These are phyloP conservation scores for Cladosporium sp. DNA, from an alignment of 2,329 filamentous ascomycete genomes.

Conservation along the genomic window DNA sequence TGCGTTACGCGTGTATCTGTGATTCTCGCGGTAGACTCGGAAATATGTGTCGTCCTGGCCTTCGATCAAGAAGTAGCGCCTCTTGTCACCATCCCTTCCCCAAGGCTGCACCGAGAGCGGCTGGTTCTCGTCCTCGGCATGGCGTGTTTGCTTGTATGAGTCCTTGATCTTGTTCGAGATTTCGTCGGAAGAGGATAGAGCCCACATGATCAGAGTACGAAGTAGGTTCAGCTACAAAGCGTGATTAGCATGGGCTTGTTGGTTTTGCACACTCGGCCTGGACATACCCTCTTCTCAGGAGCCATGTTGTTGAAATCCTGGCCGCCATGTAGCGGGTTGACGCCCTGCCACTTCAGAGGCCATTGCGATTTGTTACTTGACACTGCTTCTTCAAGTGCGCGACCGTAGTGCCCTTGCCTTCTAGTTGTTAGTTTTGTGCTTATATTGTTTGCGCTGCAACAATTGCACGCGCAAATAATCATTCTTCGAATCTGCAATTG, in stretches of 20 bases:
- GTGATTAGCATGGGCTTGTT: constrained; percentile 1
- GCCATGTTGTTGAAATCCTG: constrained; percentile 78
- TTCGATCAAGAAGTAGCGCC: constrained; percentile 90
- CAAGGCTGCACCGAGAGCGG: constrained; percentile 85
- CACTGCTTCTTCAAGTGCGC: constrained; percentile 90
- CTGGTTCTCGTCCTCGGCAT: constrained; percentile 75
- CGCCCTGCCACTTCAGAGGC: constrained; percentile 75
- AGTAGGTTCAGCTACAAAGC: constrained; percentile 70
- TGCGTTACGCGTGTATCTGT: constrained; percentile 64
- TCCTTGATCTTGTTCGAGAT: constrained; percentile 79
- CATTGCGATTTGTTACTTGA: constrained; percentile 82
- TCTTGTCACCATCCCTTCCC: constrained; percentile 85
- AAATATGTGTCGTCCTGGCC: constrained; percentile 92
- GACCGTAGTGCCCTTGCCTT: constrained; percentile 86
- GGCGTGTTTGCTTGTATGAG: constrained; percentile 81
- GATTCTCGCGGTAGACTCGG: constrained; percentile 89
- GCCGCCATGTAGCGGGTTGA: constrained; percentile 77
- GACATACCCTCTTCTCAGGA: constrained; percentile 71
- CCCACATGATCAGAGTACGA: constrained; percentile 80
- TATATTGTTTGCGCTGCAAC: neutral
- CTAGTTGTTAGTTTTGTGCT: neutral
- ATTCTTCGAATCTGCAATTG: neutral
- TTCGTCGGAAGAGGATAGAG: constrained; percentile 79
- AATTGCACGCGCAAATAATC: neutral
- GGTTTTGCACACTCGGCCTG: neutral